Percentiles rank a stretch among this genome's conserved stretches.
Evolutionary conservation across 2,329 filamentous ascomycete species (phyloP).

Genomic region (Cryphonectria carpinicola): DNA sequence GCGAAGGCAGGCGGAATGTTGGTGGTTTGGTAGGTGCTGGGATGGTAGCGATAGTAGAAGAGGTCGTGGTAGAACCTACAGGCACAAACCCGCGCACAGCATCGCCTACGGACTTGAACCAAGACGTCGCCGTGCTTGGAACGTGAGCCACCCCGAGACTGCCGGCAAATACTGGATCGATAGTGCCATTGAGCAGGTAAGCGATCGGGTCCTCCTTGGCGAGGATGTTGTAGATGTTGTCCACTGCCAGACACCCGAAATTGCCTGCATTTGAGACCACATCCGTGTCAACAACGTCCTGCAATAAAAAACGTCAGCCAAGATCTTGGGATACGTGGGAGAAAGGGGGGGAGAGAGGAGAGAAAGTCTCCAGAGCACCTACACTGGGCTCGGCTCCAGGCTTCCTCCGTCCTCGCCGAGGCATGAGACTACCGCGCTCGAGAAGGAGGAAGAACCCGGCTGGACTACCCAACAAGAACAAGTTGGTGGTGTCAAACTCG

Average conservation of each 20-base stretch:
- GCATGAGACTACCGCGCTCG: conserved; percentile 72
- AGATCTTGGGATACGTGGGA: neutral
- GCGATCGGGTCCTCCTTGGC: conserved; percentile 75
- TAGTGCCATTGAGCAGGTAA: conserved; percentile 87
- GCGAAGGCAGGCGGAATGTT: conserved; percentile 58
- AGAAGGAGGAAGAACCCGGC: conserved; percentile 91
- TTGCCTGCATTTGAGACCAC: conserved; percentile 78
- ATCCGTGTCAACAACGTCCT: conserved; percentile 55
- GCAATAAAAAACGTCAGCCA: neutral
- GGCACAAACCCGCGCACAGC: conserved; percentile 67
- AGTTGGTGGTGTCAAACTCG: conserved; percentile 87
- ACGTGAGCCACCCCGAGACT: conserved; percentile 78
- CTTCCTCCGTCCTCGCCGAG: conserved; percentile 76
- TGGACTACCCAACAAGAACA: conserved; percentile 90
- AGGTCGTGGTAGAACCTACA: conserved; percentile 44
- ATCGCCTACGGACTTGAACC: conserved; percentile 67
- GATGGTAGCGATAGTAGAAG: conserved; percentile 33
- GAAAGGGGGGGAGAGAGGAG: neutral
- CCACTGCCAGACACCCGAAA: conserved; percentile 89
- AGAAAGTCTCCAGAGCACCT: neutral
- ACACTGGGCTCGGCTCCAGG: conserved; percentile 67
- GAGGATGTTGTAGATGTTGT: conserved; percentile 96
- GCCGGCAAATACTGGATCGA: conserved; percentile 79
- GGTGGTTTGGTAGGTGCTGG: conserved; percentile 40
- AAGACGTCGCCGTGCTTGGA: conserved; percentile 69